Conservation (phyloP, 2,329 filamentous ascomycete genomes). For the Phaeosphaeria sp. region DNA sequence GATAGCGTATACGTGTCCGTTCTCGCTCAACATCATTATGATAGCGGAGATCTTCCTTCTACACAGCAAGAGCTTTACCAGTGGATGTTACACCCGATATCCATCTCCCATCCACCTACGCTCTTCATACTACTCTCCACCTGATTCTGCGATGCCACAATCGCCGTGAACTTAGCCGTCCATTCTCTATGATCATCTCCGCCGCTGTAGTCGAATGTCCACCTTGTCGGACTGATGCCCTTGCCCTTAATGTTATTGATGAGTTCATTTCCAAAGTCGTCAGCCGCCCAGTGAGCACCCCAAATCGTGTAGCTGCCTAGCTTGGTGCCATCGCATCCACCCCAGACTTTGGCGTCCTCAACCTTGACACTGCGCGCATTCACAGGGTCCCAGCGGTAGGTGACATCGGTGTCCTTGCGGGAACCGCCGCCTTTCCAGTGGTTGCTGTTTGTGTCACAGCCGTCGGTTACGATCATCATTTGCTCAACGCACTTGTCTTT, state of each 20-base stretch:
- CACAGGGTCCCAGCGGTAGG: background rate
- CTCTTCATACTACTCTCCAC: background rate
- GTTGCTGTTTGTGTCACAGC: background rate
- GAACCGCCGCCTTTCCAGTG: background rate
- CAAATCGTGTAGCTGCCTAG: background rate
- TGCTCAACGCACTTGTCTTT: background rate
- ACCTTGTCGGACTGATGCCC: background rate
- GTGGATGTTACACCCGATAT: background rate
- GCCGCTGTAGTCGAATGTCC: background rate
- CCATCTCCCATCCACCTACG: background rate
- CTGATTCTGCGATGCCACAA: background rate
- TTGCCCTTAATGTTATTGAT: background rate
- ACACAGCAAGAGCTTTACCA: too few relatives aligned
- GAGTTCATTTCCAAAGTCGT: background rate
- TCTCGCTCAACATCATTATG: too few relatives aligned
- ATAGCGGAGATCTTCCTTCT: too few relatives aligned
- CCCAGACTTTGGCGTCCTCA: background rate
- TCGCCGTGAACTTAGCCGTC: background rate
- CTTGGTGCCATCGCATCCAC: background rate
- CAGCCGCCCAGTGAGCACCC: background rate
- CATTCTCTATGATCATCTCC: background rate
- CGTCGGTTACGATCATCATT: background rate
- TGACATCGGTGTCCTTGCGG: background rate
- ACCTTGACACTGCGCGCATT: background rate
- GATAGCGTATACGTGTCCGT: too few relatives aligned